phyloP scores from a whole-genome alignment of 495 filamentous ascomycete genomes.

The Lasiosphaeriaceae sp. region DNA sequence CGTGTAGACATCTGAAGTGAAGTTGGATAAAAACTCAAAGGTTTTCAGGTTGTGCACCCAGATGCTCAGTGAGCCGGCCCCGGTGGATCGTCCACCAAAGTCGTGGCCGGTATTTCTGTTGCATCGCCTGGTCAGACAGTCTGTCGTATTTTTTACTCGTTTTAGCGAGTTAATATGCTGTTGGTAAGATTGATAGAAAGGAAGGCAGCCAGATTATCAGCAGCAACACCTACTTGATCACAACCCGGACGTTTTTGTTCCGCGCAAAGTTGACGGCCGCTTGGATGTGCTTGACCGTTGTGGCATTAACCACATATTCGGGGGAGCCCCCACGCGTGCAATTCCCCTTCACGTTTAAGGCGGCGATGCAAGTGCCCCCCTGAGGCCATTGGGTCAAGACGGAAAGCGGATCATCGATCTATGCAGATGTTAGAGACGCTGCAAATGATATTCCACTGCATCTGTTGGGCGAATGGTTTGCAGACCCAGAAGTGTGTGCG shows the following conservation, averaged over 20 bases:
- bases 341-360: slow-evolving; percentile 21
- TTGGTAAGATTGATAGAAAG: too few relatives aligned
- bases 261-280: slow-evolving; percentile 60
- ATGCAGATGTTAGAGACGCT: too few relatives aligned
- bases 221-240: slow-evolving; percentile 54
- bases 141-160: background rate
- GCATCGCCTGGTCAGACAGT: slow-evolving; percentile 30
- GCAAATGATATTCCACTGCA: too few relatives aligned
- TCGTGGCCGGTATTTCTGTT: slow-evolving; percentile 66
- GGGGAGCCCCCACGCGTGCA: slow-evolving; percentile 57
- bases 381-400: slow-evolving; percentile 35
- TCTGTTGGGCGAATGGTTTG: too few relatives aligned
- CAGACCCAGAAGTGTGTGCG: slow-evolving; percentile 8
- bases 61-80: slow-evolving; percentile 53
- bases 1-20: slow-evolving; percentile 35
- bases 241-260: slow-evolving; percentile 53
- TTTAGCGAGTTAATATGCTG: too few relatives aligned
- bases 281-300: slow-evolving; percentile 52
- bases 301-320: slow-evolving; percentile 57
- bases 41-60: slow-evolving; percentile 56
- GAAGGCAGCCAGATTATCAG: too few relatives aligned
- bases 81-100: slow-evolving; percentile 52
- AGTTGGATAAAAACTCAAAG: slow-evolving; percentile 38
- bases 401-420: slow-evolving; percentile 33
- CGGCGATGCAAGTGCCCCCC: slow-evolving; percentile 33